Conservation (phyloP, 352 stramenopile genomes). For the Phytophthora pinifolia region DNA sequence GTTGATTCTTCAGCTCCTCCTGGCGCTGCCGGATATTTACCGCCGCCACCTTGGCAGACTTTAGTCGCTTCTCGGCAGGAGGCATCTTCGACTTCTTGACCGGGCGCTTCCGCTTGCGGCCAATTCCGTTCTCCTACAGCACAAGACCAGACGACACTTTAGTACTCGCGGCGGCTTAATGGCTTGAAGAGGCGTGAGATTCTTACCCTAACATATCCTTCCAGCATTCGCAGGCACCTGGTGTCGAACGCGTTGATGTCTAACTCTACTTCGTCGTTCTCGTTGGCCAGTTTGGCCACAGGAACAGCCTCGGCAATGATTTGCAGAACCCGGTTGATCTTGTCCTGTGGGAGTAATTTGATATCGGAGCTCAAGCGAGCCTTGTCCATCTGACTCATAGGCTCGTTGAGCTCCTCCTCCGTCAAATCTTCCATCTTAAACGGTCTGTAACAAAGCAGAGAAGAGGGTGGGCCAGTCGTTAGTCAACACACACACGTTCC, state of each 20-base stretch:
- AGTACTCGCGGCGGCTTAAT: constrained; percentile 13
- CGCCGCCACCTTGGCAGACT: constrained; percentile 82
- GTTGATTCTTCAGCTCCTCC: constrained; percentile 76
- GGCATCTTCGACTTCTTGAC: constrained; percentile 49
- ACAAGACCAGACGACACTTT: constrained; percentile 19
- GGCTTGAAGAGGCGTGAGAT: constrained; percentile 26
- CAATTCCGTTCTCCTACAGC: constrained; percentile 85
- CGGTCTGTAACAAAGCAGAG: constrained; percentile 41
- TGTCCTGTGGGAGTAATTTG: constrained; percentile 79
- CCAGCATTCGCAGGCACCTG: constrained; percentile 83
- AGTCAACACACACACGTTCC: constrained; percentile 6
- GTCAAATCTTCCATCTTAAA: constrained; percentile 91
- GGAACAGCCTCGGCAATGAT: constrained; percentile 88
- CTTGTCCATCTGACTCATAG: constrained; percentile 87
- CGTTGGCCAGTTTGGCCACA: constrained; percentile 81
- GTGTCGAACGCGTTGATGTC: constrained; percentile 90
- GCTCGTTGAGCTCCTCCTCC: constrained; percentile 85
- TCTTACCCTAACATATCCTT: constrained; percentile 88
- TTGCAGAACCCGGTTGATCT: constrained; percentile 88
- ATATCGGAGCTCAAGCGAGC: constrained; percentile 80
- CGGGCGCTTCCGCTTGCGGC: constrained; percentile 81
- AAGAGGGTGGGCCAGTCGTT: constrained; percentile 1
- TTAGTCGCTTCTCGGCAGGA: constrained; percentile 68
- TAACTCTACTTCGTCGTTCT: constrained; percentile 88
- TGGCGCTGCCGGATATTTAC: constrained; percentile 72